phyloP scores from a whole-genome alignment of 1,284 basidiomycete genomes.

The Sparassis latifolia region DNA sequence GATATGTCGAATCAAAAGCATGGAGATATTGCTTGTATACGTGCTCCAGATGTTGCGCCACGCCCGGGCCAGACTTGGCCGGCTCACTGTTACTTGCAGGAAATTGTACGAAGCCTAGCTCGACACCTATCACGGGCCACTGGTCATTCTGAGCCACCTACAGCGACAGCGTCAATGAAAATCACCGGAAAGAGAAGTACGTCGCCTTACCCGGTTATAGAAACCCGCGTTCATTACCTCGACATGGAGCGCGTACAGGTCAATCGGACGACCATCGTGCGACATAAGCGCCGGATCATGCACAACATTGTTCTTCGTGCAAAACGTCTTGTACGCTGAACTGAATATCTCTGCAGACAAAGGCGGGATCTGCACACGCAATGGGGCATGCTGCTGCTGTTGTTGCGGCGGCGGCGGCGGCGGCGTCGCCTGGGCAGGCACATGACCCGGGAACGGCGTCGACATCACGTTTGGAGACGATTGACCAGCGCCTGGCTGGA shows the following conservation, averaged over 20 bases:
- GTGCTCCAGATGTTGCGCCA: constrained; percentile 51
- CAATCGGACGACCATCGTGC: constrained; percentile 47
- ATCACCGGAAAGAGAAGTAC: not conserved
- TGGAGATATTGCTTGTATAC: constrained; percentile 54
- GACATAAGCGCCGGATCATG: constrained; percentile 35
- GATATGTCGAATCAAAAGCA: constrained; percentile 52
- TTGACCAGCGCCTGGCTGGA: constrained; percentile 3
- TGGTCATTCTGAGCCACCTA: constrained; percentile 51
- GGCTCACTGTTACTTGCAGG: constrained; percentile 50
- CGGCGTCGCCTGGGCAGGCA: not conserved
- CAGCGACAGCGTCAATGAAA: constrained; percentile 1
- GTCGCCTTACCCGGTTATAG: constrained; percentile 33
- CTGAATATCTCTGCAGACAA: constrained; percentile 43
- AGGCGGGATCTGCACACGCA: constrained; percentile 1
- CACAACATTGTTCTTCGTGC: constrained; percentile 31
- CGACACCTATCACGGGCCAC: constrained; percentile 61
- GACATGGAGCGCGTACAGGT: constrained; percentile 50
- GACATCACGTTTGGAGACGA: constrained; percentile 8
- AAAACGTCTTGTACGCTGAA: constrained; percentile 40
- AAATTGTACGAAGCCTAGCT: constrained; percentile 57
- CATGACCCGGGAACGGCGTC: constrained; percentile 2
- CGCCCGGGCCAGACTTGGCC: constrained; percentile 48
- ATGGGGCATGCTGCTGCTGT: not conserved
- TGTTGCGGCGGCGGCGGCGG: not conserved
- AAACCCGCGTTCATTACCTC: constrained; percentile 55